phyloP scores from a whole-genome alignment of 192 early-diverging fungal species.

The Chytriomyces confervae region DNA sequence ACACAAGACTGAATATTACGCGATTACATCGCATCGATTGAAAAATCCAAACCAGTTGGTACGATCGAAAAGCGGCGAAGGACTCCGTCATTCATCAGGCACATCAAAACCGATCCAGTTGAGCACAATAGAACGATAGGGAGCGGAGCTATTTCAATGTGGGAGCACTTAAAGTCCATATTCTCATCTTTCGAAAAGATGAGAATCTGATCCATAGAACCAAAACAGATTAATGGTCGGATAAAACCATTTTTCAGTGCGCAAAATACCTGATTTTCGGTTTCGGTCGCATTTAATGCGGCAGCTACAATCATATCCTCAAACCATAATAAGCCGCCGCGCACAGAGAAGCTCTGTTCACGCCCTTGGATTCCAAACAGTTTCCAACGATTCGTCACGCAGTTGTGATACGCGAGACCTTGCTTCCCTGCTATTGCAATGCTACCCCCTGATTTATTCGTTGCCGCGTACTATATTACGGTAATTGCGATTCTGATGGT shows the following conservation, averaged over 20 bases:
- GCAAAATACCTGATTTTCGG: conserved; percentile 38
- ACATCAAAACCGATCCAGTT: conserved; percentile 60
- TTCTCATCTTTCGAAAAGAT: conserved; percentile 77
- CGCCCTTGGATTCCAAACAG: conserved; percentile 86
- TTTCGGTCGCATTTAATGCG: conserved; percentile 57
- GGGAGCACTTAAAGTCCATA: conserved; percentile 69
- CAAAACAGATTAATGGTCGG: conserved; percentile 10
- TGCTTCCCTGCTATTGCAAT: conserved; percentile 85
- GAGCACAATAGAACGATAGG: conserved; percentile 60
- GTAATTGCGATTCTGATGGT: too few relatives aligned
- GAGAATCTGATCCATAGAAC: conserved; percentile 57
- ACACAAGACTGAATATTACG: neutral
- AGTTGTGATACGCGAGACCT: conserved; percentile 82
- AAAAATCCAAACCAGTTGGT: neutral
- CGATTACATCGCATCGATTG: neutral
- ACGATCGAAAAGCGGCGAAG: conserved; percentile 57
- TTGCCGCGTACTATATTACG: conserved; percentile 62
- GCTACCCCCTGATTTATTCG: conserved; percentile 71
- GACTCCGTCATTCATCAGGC: conserved; percentile 68
- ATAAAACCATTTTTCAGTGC: conserved; percentile 14
- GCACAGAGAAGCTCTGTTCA: conserved; percentile 72
- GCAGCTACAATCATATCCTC: conserved; percentile 70
- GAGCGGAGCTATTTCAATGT: conserved; percentile 55
- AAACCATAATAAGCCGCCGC: conserved; percentile 77
- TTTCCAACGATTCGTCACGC: conserved; percentile 79